Percentiles rank a stretch among this genome's conserved stretches.
Conservation (phyloP, 441 rosid species). For the Euphorbia celastroides region DNA sequence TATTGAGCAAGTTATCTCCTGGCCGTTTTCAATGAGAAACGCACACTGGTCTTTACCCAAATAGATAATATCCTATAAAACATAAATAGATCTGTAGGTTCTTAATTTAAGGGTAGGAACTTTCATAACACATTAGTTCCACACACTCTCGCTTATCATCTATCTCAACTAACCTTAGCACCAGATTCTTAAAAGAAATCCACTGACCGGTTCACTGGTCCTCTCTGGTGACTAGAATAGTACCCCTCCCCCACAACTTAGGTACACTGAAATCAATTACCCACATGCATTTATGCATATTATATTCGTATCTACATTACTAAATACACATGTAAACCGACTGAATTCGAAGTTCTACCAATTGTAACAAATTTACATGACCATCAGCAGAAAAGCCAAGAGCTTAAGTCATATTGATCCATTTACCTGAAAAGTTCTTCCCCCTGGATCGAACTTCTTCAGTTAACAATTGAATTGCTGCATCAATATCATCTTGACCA, state of each 20-base stretch:
- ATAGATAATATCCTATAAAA: not conserved
- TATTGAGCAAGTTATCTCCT: not conserved
- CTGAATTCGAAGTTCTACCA: not conserved
- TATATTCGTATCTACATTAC: not conserved
- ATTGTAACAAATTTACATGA: not conserved
- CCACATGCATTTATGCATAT: not conserved
- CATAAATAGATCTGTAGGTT: not conserved
- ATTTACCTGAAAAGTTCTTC: slow-evolving; percentile 65
- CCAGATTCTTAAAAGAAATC: not conserved
- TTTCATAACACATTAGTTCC: not conserved
- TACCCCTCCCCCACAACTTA: not conserved
- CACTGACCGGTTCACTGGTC: not conserved
- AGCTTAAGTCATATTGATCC: slow-evolving; percentile 5
- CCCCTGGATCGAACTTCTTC: slow-evolving; percentile 64
- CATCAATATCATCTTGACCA: slow-evolving; percentile 95
- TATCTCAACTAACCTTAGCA: not conserved
- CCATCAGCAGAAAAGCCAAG: slow-evolving; percentile 10
- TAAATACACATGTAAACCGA: not conserved
- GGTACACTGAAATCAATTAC: not conserved
- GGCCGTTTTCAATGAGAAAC: not conserved
- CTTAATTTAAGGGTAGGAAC: not conserved
- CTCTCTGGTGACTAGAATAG: not conserved
- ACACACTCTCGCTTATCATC: not conserved
- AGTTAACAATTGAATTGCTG: slow-evolving; percentile 56
- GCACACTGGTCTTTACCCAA: not conserved